phyloP scores from a whole-genome alignment of 768 basidiomycete genomes.

The Pisolithus microcarpus region DNA sequence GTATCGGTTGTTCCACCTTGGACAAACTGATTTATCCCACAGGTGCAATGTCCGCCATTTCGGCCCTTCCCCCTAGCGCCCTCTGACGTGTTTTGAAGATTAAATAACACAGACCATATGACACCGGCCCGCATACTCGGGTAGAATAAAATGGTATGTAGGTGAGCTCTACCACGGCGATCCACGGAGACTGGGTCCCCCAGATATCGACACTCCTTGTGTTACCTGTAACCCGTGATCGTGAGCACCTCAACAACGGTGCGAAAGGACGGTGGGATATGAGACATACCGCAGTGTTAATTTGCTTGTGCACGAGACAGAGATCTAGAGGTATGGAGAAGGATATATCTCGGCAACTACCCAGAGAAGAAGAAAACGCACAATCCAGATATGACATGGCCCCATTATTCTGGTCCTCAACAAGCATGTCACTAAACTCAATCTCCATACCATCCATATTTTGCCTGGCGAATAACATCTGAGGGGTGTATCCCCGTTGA shows the following conservation, averaged over 20 bases:
- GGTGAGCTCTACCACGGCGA: constrained; percentile 23
- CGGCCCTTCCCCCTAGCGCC: neutral
- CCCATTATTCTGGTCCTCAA: constrained; percentile 97
- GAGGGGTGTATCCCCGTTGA: constrained; percentile 48
- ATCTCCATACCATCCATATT: constrained; percentile 90
- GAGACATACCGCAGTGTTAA: constrained; percentile 20
- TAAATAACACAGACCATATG: neutral
- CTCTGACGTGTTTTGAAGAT: neutral
- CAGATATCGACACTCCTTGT: constrained; percentile 25
- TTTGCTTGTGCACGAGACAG: constrained; percentile 29
- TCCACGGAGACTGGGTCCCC: constrained; percentile 21
- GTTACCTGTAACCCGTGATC: constrained; percentile 15
- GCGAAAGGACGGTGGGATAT: neutral
- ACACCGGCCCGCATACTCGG: neutral
- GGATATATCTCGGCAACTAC: neutral
- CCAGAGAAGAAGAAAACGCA: constrained; percentile 31
- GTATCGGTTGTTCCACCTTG: too few species aligned
- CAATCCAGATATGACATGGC: constrained; percentile 88
- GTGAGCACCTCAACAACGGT: constrained; percentile 1
- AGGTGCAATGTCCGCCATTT: neutral
- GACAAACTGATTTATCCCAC: too few species aligned
- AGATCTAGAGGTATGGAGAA: constrained; percentile 15
- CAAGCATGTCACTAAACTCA: constrained; percentile 94
- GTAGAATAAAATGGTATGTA: too few species aligned
- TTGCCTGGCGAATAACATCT: constrained; percentile 77